These are phyloP conservation scores for Lichtheimia ramosa DNA, from an alignment of 371 early-diverging fungal species.

Conservation along the genomic window DNA sequence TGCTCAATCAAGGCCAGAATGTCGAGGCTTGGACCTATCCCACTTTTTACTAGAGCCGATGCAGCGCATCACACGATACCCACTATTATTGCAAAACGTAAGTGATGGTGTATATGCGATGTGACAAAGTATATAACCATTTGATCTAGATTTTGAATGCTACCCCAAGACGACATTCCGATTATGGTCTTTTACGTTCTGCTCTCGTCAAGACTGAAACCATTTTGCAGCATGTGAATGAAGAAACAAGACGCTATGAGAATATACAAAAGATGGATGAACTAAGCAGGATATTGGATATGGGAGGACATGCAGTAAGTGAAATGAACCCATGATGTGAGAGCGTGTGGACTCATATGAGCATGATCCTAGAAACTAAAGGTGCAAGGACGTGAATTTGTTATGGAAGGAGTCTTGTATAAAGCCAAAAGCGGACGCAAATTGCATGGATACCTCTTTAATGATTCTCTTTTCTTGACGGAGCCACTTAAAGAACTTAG, in stretches of 20 bases:
- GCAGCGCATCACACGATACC: constrained; percentile 93
- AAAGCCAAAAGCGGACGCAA: constrained; percentile 87
- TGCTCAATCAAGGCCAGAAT: constrained; percentile 66
- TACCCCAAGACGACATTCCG: constrained; percentile 79
- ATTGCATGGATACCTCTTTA: constrained; percentile 84
- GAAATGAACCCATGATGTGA: neutral
- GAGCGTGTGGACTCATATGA: neutral
- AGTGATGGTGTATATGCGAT: neutral
- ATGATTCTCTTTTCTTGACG: constrained; percentile 79
- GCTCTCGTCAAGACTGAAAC: constrained; percentile 72
- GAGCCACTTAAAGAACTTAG: constrained; percentile 44
- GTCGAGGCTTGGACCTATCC: constrained; percentile 80
- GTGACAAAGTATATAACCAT: neutral
- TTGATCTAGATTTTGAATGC: constrained; percentile 72
- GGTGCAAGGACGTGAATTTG: constrained; percentile 67
- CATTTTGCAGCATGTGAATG: constrained; percentile 77
- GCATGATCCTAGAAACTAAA: constrained; percentile 44
- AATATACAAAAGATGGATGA: constrained; percentile 73
- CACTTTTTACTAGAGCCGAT: constrained; percentile 90
- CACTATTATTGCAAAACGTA: constrained; percentile 83
- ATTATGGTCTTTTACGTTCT: constrained; percentile 69
- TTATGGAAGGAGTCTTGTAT: constrained; percentile 79
- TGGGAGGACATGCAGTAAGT: constrained; percentile 61
- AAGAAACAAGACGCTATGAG: constrained; percentile 74
- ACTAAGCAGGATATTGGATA: constrained; percentile 68